A percentile compares a stretch with the other conserved stretches of the same genome.
phyloP scores from a whole-genome alignment of 352 stramenopile species.

The Pythium phragmiticola region DNA sequence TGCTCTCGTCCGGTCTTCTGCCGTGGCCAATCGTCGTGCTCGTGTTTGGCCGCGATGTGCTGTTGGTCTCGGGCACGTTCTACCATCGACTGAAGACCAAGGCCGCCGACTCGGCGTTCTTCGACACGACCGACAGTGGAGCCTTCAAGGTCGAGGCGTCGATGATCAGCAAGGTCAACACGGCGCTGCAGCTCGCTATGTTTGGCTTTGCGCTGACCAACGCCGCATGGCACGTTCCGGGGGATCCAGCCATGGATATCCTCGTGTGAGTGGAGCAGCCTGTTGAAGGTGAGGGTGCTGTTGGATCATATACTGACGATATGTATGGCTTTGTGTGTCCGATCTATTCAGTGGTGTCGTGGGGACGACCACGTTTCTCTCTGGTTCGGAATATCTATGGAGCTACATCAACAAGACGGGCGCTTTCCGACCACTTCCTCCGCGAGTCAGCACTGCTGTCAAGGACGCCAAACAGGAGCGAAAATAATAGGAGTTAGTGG shows the following conservation, averaged over 20 bases:
- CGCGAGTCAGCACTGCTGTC: not conserved
- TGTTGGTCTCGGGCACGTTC: slow-evolving; percentile 77
- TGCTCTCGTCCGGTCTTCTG: slow-evolving; percentile 66
- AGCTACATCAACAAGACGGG: slow-evolving; percentile 72
- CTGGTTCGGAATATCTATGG: slow-evolving; percentile 73
- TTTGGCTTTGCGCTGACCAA: slow-evolving; percentile 77
- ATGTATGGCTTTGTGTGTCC: not conserved
- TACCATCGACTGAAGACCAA: slow-evolving; percentile 79
- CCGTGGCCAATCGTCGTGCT: slow-evolving; percentile 59
- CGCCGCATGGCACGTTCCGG: slow-evolving; percentile 65
- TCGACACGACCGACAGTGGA: slow-evolving; percentile 69
- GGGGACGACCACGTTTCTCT: slow-evolving; percentile 73
- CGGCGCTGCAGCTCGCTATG: slow-evolving; percentile 69
- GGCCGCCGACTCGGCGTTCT: slow-evolving; percentile 62
- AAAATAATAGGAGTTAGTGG: slow-evolving; percentile 1
- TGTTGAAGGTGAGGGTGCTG: too few relatives aligned
- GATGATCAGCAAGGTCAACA: slow-evolving; percentile 80
- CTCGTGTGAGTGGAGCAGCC: slow-evolving; percentile 49
- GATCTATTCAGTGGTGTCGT: slow-evolving; percentile 49
- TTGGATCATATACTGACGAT: slow-evolving; percentile 1
- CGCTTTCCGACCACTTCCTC: slow-evolving; percentile 54
- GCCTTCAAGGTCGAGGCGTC: slow-evolving; percentile 74
- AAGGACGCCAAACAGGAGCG: slow-evolving; percentile 1
- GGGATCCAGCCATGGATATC: slow-evolving; percentile 46
- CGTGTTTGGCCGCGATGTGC: slow-evolving; percentile 69